Conservation (phyloP, 1,139 yeast genomes). For the Suhomyces taliae region DNA sequence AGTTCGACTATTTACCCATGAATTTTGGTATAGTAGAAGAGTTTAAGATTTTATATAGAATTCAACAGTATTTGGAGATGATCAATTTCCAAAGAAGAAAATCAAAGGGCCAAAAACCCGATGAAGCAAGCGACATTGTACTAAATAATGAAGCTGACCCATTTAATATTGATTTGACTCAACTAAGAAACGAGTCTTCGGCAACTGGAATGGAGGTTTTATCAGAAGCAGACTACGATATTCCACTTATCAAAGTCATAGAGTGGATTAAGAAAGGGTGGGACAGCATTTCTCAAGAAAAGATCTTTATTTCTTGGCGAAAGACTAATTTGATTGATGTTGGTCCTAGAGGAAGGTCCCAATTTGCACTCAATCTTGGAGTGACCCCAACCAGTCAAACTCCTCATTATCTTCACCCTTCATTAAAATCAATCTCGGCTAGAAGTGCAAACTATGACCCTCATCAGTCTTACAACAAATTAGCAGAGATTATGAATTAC, state of each 20-base stretch:
- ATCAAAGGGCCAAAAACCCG: conserved; percentile 16
- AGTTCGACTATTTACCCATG: conserved; percentile 58
- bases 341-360: conserved; percentile 1
- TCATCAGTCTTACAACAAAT: conserved; percentile 32
- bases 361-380: neutral
- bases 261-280: conserved; percentile 60
- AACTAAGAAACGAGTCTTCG: conserved; percentile 1
- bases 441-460: conserved; percentile 18
- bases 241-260: conserved; percentile 55
- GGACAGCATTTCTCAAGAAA: conserved; percentile 48
- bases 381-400: neutral
- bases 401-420: conserved; percentile 1
- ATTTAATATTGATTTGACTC: conserved; percentile 1
- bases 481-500: conserved; percentile 43
- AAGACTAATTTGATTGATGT: conserved; percentile 21
- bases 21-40: conserved; percentile 67
- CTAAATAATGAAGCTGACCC: conserved; percentile 1
- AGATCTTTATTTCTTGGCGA: conserved; percentile 55
- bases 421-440: neutral
- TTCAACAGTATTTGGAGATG: conserved; percentile 59
- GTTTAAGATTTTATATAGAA: conserved; percentile 57
- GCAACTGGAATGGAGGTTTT: conserved; percentile 21
- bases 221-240: conserved; percentile 41
- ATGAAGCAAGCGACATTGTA: conserved; percentile 14
- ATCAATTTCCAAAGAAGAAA: conserved; percentile 37